Base-by-base conservation (phyloP, 352 stramenopile genomes). In the Phytophthora rubi region DNA sequence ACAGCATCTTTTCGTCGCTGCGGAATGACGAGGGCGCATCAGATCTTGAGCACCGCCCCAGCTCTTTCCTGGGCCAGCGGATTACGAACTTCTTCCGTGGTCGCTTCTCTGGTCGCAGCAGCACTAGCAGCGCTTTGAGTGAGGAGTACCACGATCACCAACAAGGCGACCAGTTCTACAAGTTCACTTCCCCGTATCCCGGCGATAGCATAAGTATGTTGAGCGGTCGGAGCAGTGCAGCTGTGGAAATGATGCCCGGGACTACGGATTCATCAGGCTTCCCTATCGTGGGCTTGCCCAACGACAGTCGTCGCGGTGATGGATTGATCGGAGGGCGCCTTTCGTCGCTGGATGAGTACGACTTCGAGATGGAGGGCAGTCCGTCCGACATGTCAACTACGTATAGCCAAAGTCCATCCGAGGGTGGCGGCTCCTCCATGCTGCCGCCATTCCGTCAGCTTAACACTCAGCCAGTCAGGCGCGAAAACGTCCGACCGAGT, bases 31-130 rank as follows among this genome's bases (percentile, higher is more conserved):
- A 80, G 42, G 65, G 70, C 0, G 61, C 49, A 0, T 78, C 70
- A 28, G 73, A 80, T 59, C 49, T 80, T 48, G 81, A 82, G 16
- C 71, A 86, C 30, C 80, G 76, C 15, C 83, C 81, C 2, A 88
- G 79, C 32, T 80, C 73, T 21, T 48, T 77, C 21, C 63, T 88
- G 18, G 76, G 74, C 0, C 59, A 76, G 53, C 83, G 85, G n/a
- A 77, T 93, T 53, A 91, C 83, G 30, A 92, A 86, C 71, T 70
- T 93, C 33, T 85, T 93, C 52, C 80, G 83, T 7, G 74, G 80
- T 16, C 71, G 79, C 21, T 83, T 87, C 60, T 83, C 76, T 18
- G 71, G 59, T 30, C 79, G 63, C 23, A 86, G 76, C 42, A 87
- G 74, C 42, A 83, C 65, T 35, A 85, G 74, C 55, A 81, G 75